These are phyloP conservation scores for Ascobolus immersus DNA, from an alignment of 495 filamentous ascomycete genomes.

Conservation along the genomic window DNA sequence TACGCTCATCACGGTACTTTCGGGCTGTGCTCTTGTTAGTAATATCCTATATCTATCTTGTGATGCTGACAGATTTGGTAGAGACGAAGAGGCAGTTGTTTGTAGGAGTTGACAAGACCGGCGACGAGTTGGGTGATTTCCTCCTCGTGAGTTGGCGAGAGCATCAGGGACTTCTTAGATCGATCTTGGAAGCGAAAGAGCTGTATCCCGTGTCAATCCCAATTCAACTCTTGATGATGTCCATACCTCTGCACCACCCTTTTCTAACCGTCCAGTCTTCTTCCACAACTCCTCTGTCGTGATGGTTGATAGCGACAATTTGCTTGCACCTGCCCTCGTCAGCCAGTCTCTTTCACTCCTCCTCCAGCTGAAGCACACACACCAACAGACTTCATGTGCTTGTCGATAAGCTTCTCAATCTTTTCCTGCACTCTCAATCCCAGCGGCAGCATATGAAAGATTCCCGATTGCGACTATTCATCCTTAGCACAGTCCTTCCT, in stretches of 20 bases:
- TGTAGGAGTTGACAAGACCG: conserved; percentile 53
- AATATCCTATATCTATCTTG: background rate
- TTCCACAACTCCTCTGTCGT: conserved; percentile 69
- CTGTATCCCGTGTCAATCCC: conserved; percentile 18
- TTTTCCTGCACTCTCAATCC: conserved; percentile 76
- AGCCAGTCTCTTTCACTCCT: conserved; percentile 6
- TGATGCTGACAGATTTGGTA: conserved; percentile 61
- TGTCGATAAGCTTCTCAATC: conserved; percentile 59
- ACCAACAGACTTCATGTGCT: conserved; percentile 64
- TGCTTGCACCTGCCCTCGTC: conserved; percentile 41
- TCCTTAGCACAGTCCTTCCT: background rate
- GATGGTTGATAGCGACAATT: conserved; percentile 65
- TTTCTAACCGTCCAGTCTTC: conserved; percentile 33
- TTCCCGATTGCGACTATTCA: conserved; percentile 51
- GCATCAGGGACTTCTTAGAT: conserved; percentile 44
- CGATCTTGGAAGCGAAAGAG: conserved; percentile 62
- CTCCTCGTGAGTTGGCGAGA: conserved; percentile 90
- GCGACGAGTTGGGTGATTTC: conserved; percentile 69
- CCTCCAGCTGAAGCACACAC: conserved; percentile 10
- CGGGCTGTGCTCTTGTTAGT: conserved; percentile 29
- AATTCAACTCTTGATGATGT: background rate
- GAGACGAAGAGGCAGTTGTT: conserved; percentile 58
- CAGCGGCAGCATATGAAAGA: conserved; percentile 86
- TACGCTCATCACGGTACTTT: conserved; percentile 80
- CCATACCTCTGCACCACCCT: conserved; percentile 32